Evolutionary conservation across 306 rosid species (phyloP), one percentile per base, ranked within the genome.

Genomic region (Cucurbita maxima): DNA sequence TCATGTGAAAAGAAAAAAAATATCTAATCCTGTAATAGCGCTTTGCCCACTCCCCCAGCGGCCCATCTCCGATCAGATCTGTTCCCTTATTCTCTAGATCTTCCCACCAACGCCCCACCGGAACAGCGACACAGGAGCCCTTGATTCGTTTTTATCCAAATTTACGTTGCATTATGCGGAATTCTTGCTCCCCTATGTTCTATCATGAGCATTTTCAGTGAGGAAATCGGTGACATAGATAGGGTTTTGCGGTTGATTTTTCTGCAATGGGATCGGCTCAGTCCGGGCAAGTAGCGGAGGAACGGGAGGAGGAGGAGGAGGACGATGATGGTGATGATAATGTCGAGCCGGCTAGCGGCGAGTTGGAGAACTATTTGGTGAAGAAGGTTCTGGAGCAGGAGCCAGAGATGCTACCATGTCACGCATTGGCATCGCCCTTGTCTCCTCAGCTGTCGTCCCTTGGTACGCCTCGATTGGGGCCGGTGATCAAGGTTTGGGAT

Each of bases 401-500:
- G 58, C 99, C 99, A 10, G 99, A 94, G 88, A 86, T 91, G 89
- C 84, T 94, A 4, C 96, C 97, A 8, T 89, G 90, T 76, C 90
- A 94, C 84, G 88, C 97, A 10, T 88, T 97, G 1, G 95, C 97
- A 0, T 94, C 97, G n/a, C 99, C 99, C 45, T 87, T 94, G 5
- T 94, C 99, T 1, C 99, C 97, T 43, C 99, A 94, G 86, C 92
- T 87, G 8, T 94, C 99, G 2, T 85, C 97, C 0, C 76, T 94
- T 16, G 99, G 97, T 1, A 94, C 99, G 37, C 97, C 99, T 63
- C 87, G 99, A 0, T 84, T 90, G 4, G 96, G 97, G 0, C 98
- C 97, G 16, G 87, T 92, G 34, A 91, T 89, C 80, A 91, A 94
- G 83, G 97, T 94, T n/a, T 94, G 96, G 96, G 99, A 94, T 71